These are phyloP conservation scores for Hypericum androsaemum DNA, from an alignment of 345 rosid species.

Conservation along the genomic window DNA sequence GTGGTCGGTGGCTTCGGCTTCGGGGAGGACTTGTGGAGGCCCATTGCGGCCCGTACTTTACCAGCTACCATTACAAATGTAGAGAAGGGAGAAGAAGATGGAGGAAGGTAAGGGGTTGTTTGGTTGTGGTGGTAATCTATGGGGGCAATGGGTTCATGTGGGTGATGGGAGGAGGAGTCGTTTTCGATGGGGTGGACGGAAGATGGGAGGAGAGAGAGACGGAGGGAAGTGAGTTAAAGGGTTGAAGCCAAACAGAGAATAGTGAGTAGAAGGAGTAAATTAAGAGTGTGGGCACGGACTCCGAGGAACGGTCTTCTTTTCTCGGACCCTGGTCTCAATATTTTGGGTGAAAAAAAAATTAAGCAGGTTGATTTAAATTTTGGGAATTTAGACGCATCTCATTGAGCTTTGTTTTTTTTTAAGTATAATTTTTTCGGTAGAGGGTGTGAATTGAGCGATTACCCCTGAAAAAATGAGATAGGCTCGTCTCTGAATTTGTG, in stretches of 20 bases:
- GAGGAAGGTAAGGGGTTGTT: too few relatives aligned
- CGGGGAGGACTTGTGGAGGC: constrained; percentile 67
- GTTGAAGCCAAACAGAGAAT: background rate
- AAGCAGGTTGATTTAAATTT: too few relatives aligned
- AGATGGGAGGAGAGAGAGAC: background rate
- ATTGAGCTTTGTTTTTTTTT: too few relatives aligned
- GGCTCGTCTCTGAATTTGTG: too few relatives aligned
- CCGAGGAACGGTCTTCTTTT: constrained; percentile 10
- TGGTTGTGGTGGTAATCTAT: too few relatives aligned
- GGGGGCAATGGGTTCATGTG: background rate
- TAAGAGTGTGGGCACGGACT: background rate
- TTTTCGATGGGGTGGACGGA: constrained; percentile 9
- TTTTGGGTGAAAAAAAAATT: background rate
- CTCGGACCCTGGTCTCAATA: constrained; percentile 4
- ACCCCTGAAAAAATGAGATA: too few relatives aligned
- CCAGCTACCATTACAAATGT: constrained; percentile 78
- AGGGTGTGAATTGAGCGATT: too few relatives aligned
- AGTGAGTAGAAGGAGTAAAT: background rate
- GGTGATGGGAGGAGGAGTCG: background rate
- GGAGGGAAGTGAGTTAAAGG: background rate
- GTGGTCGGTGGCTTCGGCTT: constrained; percentile 19
- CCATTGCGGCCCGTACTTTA: constrained; percentile 76
- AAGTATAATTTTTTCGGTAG: too few relatives aligned
- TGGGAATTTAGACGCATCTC: too few relatives aligned
- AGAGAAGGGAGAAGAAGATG: background rate